Evolutionary conservation across 768 basidiomycete genomes (phyloP).

Genomic region (Boletus patriciae): DNA sequence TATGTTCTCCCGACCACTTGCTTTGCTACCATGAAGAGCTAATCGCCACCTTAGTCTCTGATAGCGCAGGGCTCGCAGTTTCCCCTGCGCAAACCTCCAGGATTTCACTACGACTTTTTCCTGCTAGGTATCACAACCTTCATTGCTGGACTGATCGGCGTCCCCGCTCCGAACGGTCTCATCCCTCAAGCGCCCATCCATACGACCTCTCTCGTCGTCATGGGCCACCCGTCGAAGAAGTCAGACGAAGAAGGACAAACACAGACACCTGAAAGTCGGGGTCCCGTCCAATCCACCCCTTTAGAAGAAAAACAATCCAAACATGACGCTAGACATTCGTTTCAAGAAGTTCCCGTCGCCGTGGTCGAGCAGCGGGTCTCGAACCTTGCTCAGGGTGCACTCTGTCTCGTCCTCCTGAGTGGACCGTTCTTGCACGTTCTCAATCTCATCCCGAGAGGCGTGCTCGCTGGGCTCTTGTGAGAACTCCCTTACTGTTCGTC

Average conservation of each 20-base stretch:
- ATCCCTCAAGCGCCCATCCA: constrained; percentile 94
- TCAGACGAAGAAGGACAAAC: constrained; percentile 38
- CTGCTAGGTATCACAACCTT: constrained; percentile 88
- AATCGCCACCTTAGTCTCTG: constrained; percentile 55
- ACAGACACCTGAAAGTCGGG: not conserved
- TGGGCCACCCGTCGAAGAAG: constrained; percentile 47
- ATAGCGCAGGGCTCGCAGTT: constrained; percentile 91
- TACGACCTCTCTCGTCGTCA: constrained; percentile 74
- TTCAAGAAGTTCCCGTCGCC: constrained; percentile 56
- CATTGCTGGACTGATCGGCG: constrained; percentile 79
- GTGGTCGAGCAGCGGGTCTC: constrained; percentile 95
- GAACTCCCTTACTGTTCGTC: constrained; percentile 9
- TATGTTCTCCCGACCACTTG: constrained; percentile 29
- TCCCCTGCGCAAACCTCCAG: constrained; percentile 84
- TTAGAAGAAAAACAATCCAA: constrained; percentile 28
- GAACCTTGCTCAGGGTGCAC: constrained; percentile 79
- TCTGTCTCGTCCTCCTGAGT: constrained; percentile 77
- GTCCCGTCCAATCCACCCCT: not conserved
- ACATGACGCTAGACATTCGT: not conserved
- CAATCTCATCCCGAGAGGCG: constrained; percentile 76
- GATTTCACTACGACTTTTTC: constrained; percentile 88
- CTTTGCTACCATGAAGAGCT: not conserved
- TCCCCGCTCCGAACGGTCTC: constrained; percentile 85
- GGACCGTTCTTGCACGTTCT: constrained; percentile 82
- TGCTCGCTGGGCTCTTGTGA: constrained; percentile 85